These are phyloP conservation scores for Stagonosporopsis cucurbitacearum DNA, from an alignment of 2,329 filamentous ascomycete genomes.

Conservation along the genomic window DNA sequence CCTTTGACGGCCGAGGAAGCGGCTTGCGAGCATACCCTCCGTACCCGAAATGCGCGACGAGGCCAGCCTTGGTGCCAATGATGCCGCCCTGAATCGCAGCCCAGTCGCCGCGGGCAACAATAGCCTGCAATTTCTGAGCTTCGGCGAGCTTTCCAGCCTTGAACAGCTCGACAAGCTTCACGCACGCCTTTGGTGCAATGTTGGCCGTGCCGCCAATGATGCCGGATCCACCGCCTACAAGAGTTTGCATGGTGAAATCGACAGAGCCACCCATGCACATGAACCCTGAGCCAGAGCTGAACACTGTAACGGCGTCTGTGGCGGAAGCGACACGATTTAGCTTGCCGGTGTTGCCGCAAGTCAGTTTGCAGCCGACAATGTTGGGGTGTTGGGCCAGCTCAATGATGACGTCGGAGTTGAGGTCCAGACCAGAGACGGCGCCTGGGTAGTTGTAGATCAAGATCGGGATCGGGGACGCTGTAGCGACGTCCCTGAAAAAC, in stretches of 20 bases:
- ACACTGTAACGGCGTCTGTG: slow-evolving; percentile 50
- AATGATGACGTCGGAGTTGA: slow-evolving; percentile 68
- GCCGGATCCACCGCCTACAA: slow-evolving; percentile 73
- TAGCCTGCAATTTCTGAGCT: slow-evolving; percentile 68
- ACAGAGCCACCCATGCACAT: slow-evolving; percentile 75
- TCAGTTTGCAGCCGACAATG: slow-evolving; percentile 73
- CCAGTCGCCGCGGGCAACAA: slow-evolving; percentile 73
- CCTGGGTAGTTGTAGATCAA: slow-evolving; percentile 75
- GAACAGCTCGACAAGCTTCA: slow-evolving; percentile 67
- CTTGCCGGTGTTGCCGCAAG: slow-evolving; percentile 74
- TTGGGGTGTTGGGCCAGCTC: slow-evolving; percentile 67
- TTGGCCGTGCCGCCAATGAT: slow-evolving; percentile 76
- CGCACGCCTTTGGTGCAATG: slow-evolving; percentile 70
- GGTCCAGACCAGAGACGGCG: slow-evolving; percentile 67
- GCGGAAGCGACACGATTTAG: slow-evolving; percentile 66
- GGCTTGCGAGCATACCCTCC: slow-evolving; percentile 67
- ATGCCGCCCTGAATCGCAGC: slow-evolving; percentile 72
- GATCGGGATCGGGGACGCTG: slow-evolving; percentile 67
- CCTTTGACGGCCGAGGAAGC: slow-evolving; percentile 57
- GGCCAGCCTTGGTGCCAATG: slow-evolving; percentile 70
- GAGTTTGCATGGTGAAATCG: slow-evolving; percentile 74
- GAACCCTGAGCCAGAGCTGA: slow-evolving; percentile 60
- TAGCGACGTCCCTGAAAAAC: slow-evolving; percentile 71
- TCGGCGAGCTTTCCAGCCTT: slow-evolving; percentile 64
- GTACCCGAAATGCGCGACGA: slow-evolving; percentile 69